Evolutionary conservation across 108 stramenopile species (phyloP).

Genomic region (Cyclostephanos tholiformis): DNA sequence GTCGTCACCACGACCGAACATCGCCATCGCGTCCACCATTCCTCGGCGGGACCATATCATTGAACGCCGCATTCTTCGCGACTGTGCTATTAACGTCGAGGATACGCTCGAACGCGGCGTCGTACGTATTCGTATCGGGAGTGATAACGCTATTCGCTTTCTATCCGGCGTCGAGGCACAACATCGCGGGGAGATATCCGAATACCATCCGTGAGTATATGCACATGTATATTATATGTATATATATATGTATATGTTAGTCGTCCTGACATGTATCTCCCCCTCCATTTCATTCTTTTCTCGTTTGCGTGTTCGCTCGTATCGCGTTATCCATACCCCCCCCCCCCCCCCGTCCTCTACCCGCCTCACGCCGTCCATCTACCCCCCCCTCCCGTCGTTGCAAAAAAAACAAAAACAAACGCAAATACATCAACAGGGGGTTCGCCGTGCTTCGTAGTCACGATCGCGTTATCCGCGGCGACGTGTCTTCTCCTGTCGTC

Average conservation of each 20-base stretch:
- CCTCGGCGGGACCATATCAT: conserved; percentile 68
- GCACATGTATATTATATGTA: too few relatives aligned
- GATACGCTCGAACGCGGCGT: conserved; percentile 48
- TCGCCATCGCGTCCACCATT: conserved; percentile 72
- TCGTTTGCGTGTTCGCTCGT: background rate
- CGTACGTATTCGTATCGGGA: conserved; percentile 56
- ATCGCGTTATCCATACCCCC: too few relatives aligned
- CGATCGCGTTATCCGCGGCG: conserved; percentile 18
- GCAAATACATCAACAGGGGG: too few relatives aligned
- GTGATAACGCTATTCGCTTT: conserved; percentile 73
- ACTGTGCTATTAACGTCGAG: conserved; percentile 73
- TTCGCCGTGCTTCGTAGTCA: conserved; percentile 33
- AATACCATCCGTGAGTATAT: conserved; percentile 37
- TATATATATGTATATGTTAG: too few relatives aligned
- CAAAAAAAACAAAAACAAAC: background rate
- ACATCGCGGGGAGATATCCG: conserved; percentile 38
- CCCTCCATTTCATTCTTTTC: background rate
- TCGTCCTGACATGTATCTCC: too few relatives aligned
- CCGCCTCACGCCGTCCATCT: background rate
- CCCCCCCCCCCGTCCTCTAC: too few relatives aligned
- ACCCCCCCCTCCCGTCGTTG: background rate
- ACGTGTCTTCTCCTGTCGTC: conserved; percentile 26
- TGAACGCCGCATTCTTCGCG: conserved; percentile 75
- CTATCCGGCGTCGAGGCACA: conserved; percentile 67
- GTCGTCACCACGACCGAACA: too few relatives aligned